Evolutionary conservation across 257 asterid genomes (phyloP).

Genomic region (Solanum raphanifolium): DNA sequence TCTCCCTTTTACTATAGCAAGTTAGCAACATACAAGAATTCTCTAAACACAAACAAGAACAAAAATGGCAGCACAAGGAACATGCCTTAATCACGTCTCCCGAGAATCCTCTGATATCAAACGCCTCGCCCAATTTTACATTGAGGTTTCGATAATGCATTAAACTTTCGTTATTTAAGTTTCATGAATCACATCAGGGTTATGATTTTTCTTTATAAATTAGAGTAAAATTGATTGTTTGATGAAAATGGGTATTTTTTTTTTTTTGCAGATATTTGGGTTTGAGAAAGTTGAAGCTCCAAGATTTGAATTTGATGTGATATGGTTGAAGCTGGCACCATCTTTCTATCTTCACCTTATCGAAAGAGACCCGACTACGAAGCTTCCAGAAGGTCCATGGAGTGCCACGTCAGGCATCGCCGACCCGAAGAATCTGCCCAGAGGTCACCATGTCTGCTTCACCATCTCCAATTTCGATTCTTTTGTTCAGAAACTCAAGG

Average conservation of each 20-base stretch:
- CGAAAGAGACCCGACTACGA: slow-evolving; percentile 63
- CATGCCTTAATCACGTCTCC: slow-evolving; percentile 74
- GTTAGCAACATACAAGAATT: not conserved
- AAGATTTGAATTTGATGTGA: slow-evolving; percentile 48
- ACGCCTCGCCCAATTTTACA: slow-evolving; percentile 73
- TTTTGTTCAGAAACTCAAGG: slow-evolving; percentile 58
- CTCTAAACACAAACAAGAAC: not conserved
- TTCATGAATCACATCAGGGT: not conserved
- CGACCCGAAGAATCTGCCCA: slow-evolving; percentile 48
- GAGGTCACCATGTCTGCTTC: slow-evolving; percentile 87
- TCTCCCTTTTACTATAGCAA: not conserved
- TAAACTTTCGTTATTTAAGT: not conserved
- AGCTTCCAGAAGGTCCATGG: slow-evolving; percentile 82
- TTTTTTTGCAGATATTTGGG: slow-evolving; percentile 56
- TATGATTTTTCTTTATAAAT: not conserved
- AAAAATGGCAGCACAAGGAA: slow-evolving; percentile 49
- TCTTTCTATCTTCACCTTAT: slow-evolving; percentile 68
- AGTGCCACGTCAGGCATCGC: slow-evolving; percentile 38
- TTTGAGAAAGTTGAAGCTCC: slow-evolving; percentile 74
- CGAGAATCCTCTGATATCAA: slow-evolving; percentile 64
- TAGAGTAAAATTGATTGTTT: not conserved
- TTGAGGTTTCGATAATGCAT: slow-evolving; percentile 28
- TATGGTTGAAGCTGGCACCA: slow-evolving; percentile 74
- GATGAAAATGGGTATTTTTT: slow-evolving; percentile 1
- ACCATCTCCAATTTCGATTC: slow-evolving; percentile 57